Conservation (phyloP, 2,329 filamentous ascomycete genomes). For the Apiospora hydei region DNA sequence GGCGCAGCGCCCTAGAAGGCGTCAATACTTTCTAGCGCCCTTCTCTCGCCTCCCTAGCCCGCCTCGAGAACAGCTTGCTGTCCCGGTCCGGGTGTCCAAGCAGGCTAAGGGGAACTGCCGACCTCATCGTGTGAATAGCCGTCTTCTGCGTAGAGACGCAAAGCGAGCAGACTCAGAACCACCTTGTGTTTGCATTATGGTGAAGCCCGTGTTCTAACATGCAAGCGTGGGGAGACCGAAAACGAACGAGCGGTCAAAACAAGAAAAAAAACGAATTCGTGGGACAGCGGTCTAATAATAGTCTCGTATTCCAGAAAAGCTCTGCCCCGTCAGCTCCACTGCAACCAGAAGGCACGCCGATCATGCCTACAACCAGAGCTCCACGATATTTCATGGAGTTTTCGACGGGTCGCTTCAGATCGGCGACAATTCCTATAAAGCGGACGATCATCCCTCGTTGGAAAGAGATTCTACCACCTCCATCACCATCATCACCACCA, state of each 20-base stretch:
- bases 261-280: background rate
- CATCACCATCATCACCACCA: constrained; percentile 22
- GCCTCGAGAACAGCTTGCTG: background rate
- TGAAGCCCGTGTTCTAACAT: background rate
- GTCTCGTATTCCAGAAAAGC: constrained; percentile 18
- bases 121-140: background rate
- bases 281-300: constrained; percentile 12
- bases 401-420: background rate
- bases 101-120: too few species aligned
- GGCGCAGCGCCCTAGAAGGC: background rate
- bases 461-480: constrained; percentile 2
- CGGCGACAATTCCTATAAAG: constrained; percentile 14
- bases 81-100: background rate
- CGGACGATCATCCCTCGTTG: background rate
- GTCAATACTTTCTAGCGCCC: constrained; percentile 1
- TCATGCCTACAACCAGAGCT: background rate
- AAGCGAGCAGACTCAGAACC: background rate
- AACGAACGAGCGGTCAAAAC: background rate
- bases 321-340: background rate
- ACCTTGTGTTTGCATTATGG: background rate
- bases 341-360: background rate
- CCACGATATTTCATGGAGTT: constrained; percentile 1
- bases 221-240: too few species aligned
- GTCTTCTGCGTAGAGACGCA: background rate
- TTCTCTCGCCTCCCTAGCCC: background rate